phyloP scores from a whole-genome alignment of 106 monocot genomes.

The Dendrobium nobile region DNA sequence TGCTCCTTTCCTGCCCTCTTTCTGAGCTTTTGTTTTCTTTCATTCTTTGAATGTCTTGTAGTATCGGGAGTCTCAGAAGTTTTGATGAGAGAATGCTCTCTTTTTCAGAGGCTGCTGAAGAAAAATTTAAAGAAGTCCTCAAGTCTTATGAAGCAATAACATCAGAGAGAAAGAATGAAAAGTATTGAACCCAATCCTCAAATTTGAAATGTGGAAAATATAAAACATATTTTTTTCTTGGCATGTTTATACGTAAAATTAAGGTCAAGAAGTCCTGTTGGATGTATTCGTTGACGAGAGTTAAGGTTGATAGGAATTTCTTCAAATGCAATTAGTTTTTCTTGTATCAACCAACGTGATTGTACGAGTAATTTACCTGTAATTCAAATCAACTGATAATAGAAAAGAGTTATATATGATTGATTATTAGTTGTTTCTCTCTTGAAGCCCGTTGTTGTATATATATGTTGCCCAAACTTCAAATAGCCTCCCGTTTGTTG shows the following conservation, averaged over 20 bases:
- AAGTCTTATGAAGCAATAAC: slow-evolving; percentile 85
- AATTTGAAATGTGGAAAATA: not conserved
- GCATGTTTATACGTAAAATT: not conserved
- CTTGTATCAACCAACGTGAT: not conserved
- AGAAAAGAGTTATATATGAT: not conserved
- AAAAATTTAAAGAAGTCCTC: slow-evolving; percentile 84
- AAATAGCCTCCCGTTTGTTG: not conserved
- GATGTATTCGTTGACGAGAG: not conserved
- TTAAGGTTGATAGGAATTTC: not conserved
- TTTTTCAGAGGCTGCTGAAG: slow-evolving; percentile 68
- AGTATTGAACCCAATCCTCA: not conserved
- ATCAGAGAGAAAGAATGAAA: slow-evolving; percentile 47
- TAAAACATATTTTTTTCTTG: not conserved
- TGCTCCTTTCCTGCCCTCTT: not conserved
- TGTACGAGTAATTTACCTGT: not conserved
- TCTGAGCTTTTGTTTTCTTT: not conserved
- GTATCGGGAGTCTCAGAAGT: not conserved
- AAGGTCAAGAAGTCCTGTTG: not conserved
- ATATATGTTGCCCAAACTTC: not conserved
- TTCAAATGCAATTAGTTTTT: not conserved
- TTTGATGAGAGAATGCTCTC: not conserved
- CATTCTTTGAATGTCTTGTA: not conserved
- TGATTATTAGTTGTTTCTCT: not conserved
- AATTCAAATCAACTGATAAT: not conserved
- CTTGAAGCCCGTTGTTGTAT: not conserved